phyloP scores from a whole-genome alignment of 768 basidiomycete species.

The Exsudoporus frostii region DNA sequence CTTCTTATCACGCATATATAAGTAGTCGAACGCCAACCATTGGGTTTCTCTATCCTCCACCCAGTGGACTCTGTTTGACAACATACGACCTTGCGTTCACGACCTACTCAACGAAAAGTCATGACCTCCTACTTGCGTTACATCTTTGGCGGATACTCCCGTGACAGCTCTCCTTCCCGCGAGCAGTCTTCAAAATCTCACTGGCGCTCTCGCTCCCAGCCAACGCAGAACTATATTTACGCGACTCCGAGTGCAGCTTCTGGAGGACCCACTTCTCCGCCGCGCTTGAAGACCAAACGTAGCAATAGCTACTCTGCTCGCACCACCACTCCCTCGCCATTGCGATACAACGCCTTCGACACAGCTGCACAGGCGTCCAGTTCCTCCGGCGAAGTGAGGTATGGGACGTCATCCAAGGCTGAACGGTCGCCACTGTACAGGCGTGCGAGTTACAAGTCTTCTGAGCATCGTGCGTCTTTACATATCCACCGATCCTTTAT shows the following conservation, averaged over 20 bases:
- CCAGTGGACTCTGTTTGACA: slow-evolving; percentile 11
- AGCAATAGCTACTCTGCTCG: slow-evolving; percentile 40
- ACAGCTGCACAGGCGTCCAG: slow-evolving; percentile 19
- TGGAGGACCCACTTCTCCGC: slow-evolving; percentile 36
- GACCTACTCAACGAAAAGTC: slow-evolving; percentile 13
- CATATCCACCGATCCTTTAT: background rate
- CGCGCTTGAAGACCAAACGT: slow-evolving; percentile 35
- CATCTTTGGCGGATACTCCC: slow-evolving; percentile 39
- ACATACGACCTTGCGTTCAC: slow-evolving; percentile 20
- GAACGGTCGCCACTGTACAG: slow-evolving; percentile 40
- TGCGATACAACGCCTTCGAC: slow-evolving; percentile 40
- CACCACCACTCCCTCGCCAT: slow-evolving; percentile 38
- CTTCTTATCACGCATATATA: slow-evolving; percentile 25
- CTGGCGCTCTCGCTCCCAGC: slow-evolving; percentile 40
- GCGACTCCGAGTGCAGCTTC: slow-evolving; percentile 28
- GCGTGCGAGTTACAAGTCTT: slow-evolving; percentile 42
- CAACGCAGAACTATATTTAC: slow-evolving; percentile 42
- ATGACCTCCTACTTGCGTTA: slow-evolving; percentile 54
- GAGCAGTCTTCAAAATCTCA: slow-evolving; percentile 38
- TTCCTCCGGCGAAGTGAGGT: slow-evolving; percentile 32
- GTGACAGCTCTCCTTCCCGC: slow-evolving; percentile 25
- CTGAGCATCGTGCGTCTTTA: slow-evolving; percentile 43
- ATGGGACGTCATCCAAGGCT: slow-evolving; percentile 28
- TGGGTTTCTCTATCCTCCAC: slow-evolving; percentile 7
- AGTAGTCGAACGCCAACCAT: slow-evolving; percentile 4